These are phyloP conservation scores for Saccharomycopsis guyanensis DNA, from an alignment of 805 yeast genomes.

Conservation along the genomic window DNA sequence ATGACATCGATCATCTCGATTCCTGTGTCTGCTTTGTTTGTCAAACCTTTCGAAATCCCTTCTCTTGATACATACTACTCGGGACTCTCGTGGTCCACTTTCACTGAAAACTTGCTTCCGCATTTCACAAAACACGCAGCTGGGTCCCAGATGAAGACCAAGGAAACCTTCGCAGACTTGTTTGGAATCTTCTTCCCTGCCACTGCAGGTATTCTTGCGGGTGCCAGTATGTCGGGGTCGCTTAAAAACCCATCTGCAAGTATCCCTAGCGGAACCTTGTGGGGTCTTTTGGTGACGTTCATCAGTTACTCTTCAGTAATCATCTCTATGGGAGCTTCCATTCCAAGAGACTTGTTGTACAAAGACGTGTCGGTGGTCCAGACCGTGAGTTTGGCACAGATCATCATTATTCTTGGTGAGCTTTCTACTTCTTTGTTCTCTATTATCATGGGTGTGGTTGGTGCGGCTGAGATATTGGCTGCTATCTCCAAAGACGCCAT, in stretches of 20 bases:
- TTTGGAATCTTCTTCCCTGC: constrained; percentile 98
- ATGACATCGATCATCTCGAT: constrained; percentile 69
- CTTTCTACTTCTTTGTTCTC: constrained; percentile 86
- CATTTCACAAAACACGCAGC: constrained; percentile 86
- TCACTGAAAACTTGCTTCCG: constrained; percentile 63
- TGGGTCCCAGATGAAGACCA: constrained; percentile 57
- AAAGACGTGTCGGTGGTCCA: constrained; percentile 81
- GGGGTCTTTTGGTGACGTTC: constrained; percentile 76
- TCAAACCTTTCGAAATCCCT: constrained; percentile 50
- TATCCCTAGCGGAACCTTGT: constrained; percentile 89
- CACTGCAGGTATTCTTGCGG: constrained; percentile 97
- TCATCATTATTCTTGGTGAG: constrained; percentile 79
- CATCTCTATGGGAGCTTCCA: constrained; percentile 66
- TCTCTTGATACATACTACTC: constrained; percentile 45
- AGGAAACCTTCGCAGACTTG: constrained; percentile 74
- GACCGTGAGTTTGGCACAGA: constrained; percentile 61
- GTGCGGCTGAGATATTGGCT: constrained; percentile 85
- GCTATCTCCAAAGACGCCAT: constrained; percentile 88
- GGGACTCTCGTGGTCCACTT: constrained; percentile 67
- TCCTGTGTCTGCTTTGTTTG: constrained; percentile 68
- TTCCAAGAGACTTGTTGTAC: constrained; percentile 72
- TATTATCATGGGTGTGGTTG: constrained; percentile 90
- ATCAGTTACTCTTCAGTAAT: constrained; percentile 73
- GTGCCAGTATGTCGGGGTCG: constrained; percentile 98
- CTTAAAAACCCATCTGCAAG: constrained; percentile 76